phyloP scores from a whole-genome alignment of 768 basidiomycete species.

The Floccularia luteovirens region DNA sequence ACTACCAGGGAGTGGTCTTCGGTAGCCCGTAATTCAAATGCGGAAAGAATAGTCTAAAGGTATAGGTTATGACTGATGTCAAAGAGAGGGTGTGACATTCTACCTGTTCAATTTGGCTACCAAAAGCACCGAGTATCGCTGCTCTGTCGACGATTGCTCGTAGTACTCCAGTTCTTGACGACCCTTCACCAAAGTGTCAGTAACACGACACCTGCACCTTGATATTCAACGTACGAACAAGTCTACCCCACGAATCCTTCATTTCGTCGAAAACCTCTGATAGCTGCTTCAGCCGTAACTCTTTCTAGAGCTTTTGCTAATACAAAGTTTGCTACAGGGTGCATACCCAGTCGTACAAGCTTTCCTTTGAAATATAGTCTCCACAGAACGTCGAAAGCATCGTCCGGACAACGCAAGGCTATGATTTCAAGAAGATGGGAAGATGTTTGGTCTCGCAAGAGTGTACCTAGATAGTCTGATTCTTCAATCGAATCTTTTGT shows the following conservation, averaged over 20 bases:
- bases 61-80: neutral
- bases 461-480: slow-evolving; percentile 74
- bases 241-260: slow-evolving; percentile 43
- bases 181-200: slow-evolving; percentile 31
- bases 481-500: slow-evolving; percentile 30
- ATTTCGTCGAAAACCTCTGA: slow-evolving; percentile 53
- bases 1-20: slow-evolving; percentile 25
- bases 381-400: slow-evolving; percentile 69
- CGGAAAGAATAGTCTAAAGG: slow-evolving; percentile 47
- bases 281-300: slow-evolving; percentile 46
- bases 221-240: slow-evolving; percentile 53
- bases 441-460: slow-evolving; percentile 80
- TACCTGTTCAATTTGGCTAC: slow-evolving; percentile 51
- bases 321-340: slow-evolving; percentile 95
- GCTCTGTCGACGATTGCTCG: slow-evolving; percentile 70
- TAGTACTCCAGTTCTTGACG: slow-evolving; percentile 70
- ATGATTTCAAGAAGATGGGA: slow-evolving; percentile 88
- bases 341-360: slow-evolving; percentile 63
- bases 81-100: slow-evolving; percentile 9
- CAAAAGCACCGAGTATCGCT: slow-evolving; percentile 35
- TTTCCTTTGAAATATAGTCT: slow-evolving; percentile 68
- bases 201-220: neutral
- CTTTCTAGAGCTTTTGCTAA: slow-evolving; percentile 72
- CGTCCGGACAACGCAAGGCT: slow-evolving; percentile 50
- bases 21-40: slow-evolving; percentile 44